Evolutionary conservation across 108 stramenopile genomes (phyloP).

Genomic region (Cyclotella choctawhatcheeana): DNA sequence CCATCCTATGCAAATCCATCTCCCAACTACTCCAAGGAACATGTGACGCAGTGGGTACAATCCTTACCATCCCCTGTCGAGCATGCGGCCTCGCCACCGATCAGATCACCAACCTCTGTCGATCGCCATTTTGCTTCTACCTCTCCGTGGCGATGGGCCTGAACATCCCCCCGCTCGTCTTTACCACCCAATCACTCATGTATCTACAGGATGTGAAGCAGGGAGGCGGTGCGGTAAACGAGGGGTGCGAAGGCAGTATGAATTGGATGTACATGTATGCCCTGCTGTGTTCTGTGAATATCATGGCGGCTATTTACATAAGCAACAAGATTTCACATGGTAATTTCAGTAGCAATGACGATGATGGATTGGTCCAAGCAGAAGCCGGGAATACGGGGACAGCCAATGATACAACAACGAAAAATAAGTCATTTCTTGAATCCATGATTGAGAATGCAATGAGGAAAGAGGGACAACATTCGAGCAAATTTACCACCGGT

Average conservation of each 20-base stretch:
- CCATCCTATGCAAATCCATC: conserved; percentile 56
- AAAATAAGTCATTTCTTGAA: neutral
- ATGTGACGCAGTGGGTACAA: conserved; percentile 48
- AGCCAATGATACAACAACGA: neutral
- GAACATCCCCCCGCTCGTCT: conserved; percentile 56
- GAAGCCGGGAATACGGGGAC: neutral
- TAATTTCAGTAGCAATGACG: conserved; percentile 4
- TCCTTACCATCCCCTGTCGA: conserved; percentile 55
- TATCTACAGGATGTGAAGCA: too few species aligned
- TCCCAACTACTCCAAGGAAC: conserved; percentile 40
- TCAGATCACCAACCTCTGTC: conserved; percentile 19
- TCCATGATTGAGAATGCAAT: neutral
- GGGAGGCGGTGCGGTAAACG: conserved; percentile 12
- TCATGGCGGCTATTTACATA: conserved; percentile 66
- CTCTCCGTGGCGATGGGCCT: conserved; percentile 58
- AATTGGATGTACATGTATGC: conserved; percentile 61
- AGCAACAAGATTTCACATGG: conserved; percentile 44
- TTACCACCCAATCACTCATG: too few species aligned
- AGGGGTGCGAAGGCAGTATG: conserved; percentile 16
- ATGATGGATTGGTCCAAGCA: neutral
- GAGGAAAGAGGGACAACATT: too few species aligned
- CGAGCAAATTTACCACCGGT: neutral
- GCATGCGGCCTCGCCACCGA: conserved; percentile 54
- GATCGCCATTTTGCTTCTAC: conserved; percentile 69
- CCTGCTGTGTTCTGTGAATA: conserved; percentile 53